These are phyloP conservation scores for Triticum urartu DNA, from an alignment of 176 grass and related monocot species.

Conservation along the genomic window DNA sequence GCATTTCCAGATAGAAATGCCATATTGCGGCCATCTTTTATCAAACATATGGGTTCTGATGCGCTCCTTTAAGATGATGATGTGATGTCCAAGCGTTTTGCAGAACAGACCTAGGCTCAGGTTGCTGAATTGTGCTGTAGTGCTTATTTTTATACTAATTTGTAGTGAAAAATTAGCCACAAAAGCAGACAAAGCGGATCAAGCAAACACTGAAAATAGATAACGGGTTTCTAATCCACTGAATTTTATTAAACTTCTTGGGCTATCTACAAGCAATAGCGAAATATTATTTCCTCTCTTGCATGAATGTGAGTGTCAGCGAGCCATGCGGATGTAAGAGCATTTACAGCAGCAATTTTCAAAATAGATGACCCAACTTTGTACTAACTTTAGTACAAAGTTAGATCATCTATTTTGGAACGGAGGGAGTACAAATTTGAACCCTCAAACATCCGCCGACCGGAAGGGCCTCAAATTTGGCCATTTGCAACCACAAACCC, in stretches of 20 bases:
- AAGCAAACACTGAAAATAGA: too few relatives aligned
- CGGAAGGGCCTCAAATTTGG: too few relatives aligned
- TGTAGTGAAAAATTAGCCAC: neutral
- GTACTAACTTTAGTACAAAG: too few relatives aligned
- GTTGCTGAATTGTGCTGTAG: neutral
- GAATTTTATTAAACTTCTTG: neutral
- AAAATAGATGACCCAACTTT: too few relatives aligned
- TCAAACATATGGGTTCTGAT: slow-evolving; percentile 5
- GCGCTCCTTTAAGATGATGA: neutral
- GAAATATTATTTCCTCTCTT: neutral
- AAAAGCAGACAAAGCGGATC: neutral
- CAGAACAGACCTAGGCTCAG: neutral
- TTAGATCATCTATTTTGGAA: too few relatives aligned
- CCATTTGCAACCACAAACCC: too few relatives aligned
- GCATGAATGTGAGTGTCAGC: neutral
- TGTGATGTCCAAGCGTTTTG: neutral
- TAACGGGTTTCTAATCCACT: too few relatives aligned
- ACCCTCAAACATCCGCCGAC: too few relatives aligned
- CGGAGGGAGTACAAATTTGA: too few relatives aligned
- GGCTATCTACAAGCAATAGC: neutral
- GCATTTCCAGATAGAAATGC: slow-evolving; percentile 48
- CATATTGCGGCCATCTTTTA: slow-evolving; percentile 20
- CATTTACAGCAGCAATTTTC: too few relatives aligned
- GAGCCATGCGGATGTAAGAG: neutral
- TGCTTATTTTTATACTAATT: too few relatives aligned